phyloP scores from a whole-genome alignment of 768 basidiomycete genomes.

The Lactarius hatsudake region DNA sequence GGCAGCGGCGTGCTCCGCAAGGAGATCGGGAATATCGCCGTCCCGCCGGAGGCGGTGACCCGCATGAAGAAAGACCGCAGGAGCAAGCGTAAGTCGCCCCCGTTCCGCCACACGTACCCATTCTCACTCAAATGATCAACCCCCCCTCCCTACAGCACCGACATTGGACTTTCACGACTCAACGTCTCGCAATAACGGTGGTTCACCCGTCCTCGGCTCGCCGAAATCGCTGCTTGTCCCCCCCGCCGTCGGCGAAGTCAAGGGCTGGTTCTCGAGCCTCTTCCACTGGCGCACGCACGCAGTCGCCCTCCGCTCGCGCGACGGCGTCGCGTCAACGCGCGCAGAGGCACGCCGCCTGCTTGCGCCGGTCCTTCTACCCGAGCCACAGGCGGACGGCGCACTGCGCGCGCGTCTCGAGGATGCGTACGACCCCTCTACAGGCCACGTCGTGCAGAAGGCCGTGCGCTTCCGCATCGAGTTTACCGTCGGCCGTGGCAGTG shows the following conservation, averaged over 20 bases:
- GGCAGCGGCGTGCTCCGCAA: constrained; percentile 38
- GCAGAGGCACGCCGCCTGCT: constrained; percentile 62
- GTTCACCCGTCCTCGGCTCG: constrained; percentile 48
- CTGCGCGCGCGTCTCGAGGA: constrained; percentile 57
- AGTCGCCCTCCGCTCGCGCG: constrained; percentile 53
- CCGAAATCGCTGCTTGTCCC: constrained; percentile 47
- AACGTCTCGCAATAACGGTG: constrained; percentile 36
- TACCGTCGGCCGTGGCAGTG: constrained; percentile 29
- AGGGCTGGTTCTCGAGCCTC: constrained; percentile 92
- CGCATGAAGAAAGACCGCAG: constrained; percentile 53
- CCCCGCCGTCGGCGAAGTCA: constrained; percentile 79
- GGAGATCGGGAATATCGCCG: constrained; percentile 52
- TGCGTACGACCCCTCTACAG: constrained; percentile 39
- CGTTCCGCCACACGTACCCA: background rate
- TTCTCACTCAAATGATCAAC: constrained; percentile 9
- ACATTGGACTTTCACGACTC: constrained; percentile 52
- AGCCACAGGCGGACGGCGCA: constrained; percentile 53
- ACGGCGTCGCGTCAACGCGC: constrained; percentile 59
- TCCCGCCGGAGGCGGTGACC: constrained; percentile 36
- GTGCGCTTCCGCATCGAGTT: constrained; percentile 87
- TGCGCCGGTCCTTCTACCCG: constrained; percentile 58
- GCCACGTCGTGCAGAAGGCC: constrained; percentile 58
- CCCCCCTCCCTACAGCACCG: constrained; percentile 42
- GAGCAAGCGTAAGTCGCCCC: constrained; percentile 48
- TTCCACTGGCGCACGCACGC: constrained; percentile 85